Percentiles rank a stretch among this genome's conserved stretches.
Evolutionary conservation across 768 basidiomycete species (phyloP).

Genomic region (Multifurca ochricompacta): DNA sequence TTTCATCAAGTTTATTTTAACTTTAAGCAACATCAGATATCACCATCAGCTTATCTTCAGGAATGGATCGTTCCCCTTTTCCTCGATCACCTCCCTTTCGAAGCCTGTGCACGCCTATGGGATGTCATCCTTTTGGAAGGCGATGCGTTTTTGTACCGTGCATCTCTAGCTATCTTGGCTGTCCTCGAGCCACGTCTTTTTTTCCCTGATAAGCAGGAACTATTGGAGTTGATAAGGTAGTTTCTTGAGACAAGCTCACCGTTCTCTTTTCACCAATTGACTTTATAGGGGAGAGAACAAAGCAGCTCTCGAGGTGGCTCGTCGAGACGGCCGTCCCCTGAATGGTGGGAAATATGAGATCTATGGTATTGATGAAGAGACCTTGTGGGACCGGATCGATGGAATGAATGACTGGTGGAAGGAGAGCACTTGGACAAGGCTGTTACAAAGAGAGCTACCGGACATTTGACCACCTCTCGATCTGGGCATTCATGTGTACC

Average conservation of each 20-base stretch:
- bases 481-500: neutral
- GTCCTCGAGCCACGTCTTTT: constrained; percentile 81
- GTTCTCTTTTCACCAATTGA: neutral
- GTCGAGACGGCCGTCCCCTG: constrained; percentile 52
- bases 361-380: constrained; percentile 80
- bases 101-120: constrained; percentile 84
- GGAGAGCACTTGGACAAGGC: constrained; percentile 79
- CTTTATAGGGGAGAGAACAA: constrained; percentile 64
- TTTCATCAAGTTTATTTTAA: constrained; percentile 77
- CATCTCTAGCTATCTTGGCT: constrained; percentile 72
- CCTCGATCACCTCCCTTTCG: constrained; percentile 82
- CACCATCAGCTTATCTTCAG: constrained; percentile 73
- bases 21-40: constrained; percentile 89
- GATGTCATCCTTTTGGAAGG: constrained; percentile 84
- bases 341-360: constrained; percentile 78
- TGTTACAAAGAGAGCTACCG: constrained; percentile 80
- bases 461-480: constrained; percentile 39
- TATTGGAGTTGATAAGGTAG: constrained; percentile 71
- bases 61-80: constrained; percentile 81
- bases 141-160: constrained; percentile 83
- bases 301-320: constrained; percentile 76
- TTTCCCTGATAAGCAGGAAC: constrained; percentile 75
- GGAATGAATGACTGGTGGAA: constrained; percentile 90
- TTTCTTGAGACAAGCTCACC: constrained; percentile 6
- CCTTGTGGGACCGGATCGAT: constrained; percentile 75